Base-by-base conservation (phyloP, 495 filamentous ascomycete genomes). In the Lentithecium fluviatile region DNA sequence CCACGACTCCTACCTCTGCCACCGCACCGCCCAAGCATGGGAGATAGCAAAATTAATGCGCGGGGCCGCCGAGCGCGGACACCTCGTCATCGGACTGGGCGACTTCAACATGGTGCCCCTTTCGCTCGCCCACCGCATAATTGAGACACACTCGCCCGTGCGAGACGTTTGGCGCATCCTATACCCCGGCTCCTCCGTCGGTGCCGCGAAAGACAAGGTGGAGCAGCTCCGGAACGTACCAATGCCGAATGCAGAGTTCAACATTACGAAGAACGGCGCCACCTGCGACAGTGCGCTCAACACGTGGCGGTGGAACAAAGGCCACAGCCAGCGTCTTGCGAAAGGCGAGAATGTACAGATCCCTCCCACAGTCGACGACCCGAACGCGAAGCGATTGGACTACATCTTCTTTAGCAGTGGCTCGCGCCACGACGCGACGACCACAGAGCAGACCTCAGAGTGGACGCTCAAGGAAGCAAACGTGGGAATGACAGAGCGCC, bases 91-190 rank as follows among this genome's bases (percentile, higher is more conserved):
- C 17, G 93, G 84, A 0, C 71, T 95, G 6, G 94, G 94, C 21
- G 94, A 97, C 73, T 96, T 97, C 75, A 97, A 98, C 73, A 96
- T 96, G 88, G 71, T 90, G 15, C 93, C 94, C 13, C 75, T 87
- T 3, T 95, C 90, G 1, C 84, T 96, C 19, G 88, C 90, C n/a
- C 90, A 97, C 69, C 82, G 84, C 45, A 75, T 98, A 57, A 85
- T 98, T 66, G 87, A 83, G 23, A 83, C 85, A 1, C 85, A 91
- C 65, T 85, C 88, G 26, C 85, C 88, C 13, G 89, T 95, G 13
- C 77, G 81, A 15, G 94, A 98, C 66, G 82, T 81, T 17, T 98
- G 94, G 94, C 82, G 85, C 19, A 77, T 85, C 26, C 70, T 94
- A 6, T 85, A 93, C 71, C 91, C 91, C 0, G 83, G 92, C 52